Conservation (phyloP, 2,329 filamentous ascomycete genomes). For the Mariannaea elegans region DNA sequence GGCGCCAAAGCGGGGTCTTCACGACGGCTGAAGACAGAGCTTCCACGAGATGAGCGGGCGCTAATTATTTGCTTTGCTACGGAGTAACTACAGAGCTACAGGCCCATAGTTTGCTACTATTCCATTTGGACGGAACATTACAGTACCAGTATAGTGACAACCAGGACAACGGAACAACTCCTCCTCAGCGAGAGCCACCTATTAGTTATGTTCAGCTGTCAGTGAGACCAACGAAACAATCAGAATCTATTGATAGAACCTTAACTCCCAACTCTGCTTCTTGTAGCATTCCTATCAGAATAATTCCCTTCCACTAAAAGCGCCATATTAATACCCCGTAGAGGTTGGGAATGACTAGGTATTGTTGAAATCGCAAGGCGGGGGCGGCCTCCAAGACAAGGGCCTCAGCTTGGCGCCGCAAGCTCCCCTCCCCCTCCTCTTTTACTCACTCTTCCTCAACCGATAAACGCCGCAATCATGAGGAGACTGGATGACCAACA, state of each 20-base stretch:
- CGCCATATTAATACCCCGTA: neutral
- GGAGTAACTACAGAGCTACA: neutral
- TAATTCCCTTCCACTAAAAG: no score
- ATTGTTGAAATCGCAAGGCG: neutral
- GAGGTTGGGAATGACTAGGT: neutral
- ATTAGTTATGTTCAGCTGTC: no score
- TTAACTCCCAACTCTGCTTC: no score
- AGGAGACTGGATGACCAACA: neutral
- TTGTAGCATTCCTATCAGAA: no score
- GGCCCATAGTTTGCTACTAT: neutral
- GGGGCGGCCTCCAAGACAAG: constrained; percentile 15
- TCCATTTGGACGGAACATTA: neutral
- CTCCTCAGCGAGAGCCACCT: no score
- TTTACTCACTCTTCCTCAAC: no score
- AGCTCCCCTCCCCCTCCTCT: constrained; percentile 14
- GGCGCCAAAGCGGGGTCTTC: neutral
- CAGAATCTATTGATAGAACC: no score
- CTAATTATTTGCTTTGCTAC: no score
- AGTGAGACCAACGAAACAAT: no score
- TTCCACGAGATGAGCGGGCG: constrained; percentile 5
- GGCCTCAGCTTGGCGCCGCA: constrained; percentile 4
- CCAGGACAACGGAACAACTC: no score
- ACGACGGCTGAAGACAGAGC: neutral
- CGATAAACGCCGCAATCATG: constrained; percentile 1
- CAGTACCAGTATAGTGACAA: no score